phyloP scores from a whole-genome alignment of 2,329 filamentous ascomycete species.

The Neurospora sp. region DNA sequence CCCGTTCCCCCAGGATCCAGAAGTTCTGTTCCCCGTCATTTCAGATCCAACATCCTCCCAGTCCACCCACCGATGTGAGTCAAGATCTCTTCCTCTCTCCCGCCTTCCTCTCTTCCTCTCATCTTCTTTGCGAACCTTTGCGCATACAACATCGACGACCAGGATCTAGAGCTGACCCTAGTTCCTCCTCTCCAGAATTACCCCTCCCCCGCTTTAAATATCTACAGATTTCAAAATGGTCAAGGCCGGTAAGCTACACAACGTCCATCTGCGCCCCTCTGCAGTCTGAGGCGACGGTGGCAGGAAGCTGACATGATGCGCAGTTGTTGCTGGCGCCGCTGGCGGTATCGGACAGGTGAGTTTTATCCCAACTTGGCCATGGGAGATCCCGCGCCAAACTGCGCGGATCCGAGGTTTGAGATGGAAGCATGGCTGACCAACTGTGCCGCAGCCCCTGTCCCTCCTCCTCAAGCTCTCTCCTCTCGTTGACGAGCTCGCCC shows the following conservation, averaged over 20 bases:
- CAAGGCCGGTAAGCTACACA: conserved; percentile 25
- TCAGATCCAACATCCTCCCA: not conserved
- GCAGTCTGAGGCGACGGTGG: conserved; percentile 10
- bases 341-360: conserved; percentile 96
- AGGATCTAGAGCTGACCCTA: conserved; percentile 5
- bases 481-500: conserved; percentile 80
- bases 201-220: conserved; percentile 19
- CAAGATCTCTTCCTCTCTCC: not conserved
- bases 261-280: not conserved
- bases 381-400: not conserved
- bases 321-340: conserved; percentile 85
- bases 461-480: conserved; percentile 89
- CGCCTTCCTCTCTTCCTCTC: not conserved
- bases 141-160: not conserved
- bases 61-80: not conserved
- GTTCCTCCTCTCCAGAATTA: conserved; percentile 6
- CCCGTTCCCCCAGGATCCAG: not conserved
- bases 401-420: conserved; percentile 3
- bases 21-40: not conserved
- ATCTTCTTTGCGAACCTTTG: not conserved
- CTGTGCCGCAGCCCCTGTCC: conserved; percentile 65
- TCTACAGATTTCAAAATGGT: conserved; percentile 24
- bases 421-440: conserved; percentile 15
- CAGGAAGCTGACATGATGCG: conserved; percentile 7
- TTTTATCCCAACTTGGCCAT: conserved; percentile 8